Conservation (phyloP, 768 basidiomycete species). For the Hygrophoropsis aurantiaca region DNA sequence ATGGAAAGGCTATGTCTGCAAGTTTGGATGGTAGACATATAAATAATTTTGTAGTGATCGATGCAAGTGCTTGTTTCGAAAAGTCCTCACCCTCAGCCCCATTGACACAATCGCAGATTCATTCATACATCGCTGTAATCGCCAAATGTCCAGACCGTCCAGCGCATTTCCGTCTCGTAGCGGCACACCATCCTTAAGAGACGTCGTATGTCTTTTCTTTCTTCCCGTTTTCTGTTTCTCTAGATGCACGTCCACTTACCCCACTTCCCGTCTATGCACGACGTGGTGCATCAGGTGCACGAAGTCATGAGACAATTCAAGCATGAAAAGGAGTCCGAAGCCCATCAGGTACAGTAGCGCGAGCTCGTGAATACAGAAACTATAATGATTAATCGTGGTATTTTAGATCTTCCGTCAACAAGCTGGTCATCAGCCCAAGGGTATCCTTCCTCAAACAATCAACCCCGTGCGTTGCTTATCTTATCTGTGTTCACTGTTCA, state of each 20-base stretch:
- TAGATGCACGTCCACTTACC: slow-evolving; percentile 31
- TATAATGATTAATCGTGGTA: background rate
- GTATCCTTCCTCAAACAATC: slow-evolving; percentile 63
- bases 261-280: slow-evolving; percentile 30
- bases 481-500: too few species aligned
- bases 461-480: slow-evolving; percentile 62
- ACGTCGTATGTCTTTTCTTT: slow-evolving; percentile 34
- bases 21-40: slow-evolving; percentile 9
- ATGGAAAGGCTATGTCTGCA: too few species aligned
- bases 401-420: slow-evolving; percentile 72
- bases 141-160: slow-evolving; percentile 21
- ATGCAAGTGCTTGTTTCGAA: slow-evolving; percentile 4
- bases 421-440: slow-evolving; percentile 68
- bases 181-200: slow-evolving; percentile 41
- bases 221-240: background rate
- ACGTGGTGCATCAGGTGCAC: slow-evolving; percentile 57
- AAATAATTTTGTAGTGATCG: slow-evolving; percentile 14
- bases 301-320: slow-evolving; percentile 67
- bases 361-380: background rate
- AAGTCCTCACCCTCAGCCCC: slow-evolving; percentile 14
- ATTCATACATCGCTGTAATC: background rate
- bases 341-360: slow-evolving; percentile 61
- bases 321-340: slow-evolving; percentile 84
- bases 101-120: background rate
- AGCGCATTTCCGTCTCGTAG: slow-evolving; percentile 37